Percentiles rank a stretch among this genome's conserved stretches.
Evolutionary conservation across 208 protist species (phyloP).

Genomic region (Lotmaria passim): DNA sequence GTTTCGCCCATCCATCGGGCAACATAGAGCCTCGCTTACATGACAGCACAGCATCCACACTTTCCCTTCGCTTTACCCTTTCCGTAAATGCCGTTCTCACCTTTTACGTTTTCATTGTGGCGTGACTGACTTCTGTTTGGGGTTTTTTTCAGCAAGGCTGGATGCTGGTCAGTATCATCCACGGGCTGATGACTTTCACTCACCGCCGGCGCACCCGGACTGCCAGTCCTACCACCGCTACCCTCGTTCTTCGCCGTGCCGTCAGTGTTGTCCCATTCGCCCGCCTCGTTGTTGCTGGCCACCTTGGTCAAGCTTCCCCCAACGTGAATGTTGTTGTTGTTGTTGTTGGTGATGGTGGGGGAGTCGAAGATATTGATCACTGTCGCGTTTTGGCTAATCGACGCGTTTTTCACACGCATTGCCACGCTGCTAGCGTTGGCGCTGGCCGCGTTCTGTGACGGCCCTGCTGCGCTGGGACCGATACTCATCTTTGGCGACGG

Average conservation of each 20-base stretch:
- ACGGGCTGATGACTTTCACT: conserved; percentile 34
- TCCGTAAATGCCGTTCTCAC: neutral
- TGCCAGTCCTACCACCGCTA: neutral
- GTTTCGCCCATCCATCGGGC: too few species aligned
- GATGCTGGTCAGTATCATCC: neutral
- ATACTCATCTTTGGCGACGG: neutral
- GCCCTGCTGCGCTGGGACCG: neutral
- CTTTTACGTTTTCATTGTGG: neutral
- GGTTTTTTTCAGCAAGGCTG: neutral
- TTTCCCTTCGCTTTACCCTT: conserved; percentile 13
- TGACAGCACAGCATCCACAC: conserved; percentile 40
- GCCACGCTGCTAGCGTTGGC: neutral
- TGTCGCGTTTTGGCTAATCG: conserved; percentile 12
- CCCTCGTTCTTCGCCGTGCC: neutral
- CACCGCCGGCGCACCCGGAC: neutral
- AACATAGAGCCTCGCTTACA: too few species aligned
- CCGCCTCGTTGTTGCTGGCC: neutral
- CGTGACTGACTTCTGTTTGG: neutral
- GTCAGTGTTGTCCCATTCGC: too few species aligned
- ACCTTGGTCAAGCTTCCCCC: neutral
- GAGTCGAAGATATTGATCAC: conserved; percentile 26
- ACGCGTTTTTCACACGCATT: conserved; percentile 12
- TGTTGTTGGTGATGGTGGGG: conserved; percentile 1
- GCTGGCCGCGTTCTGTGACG: conserved; percentile 5
- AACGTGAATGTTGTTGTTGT: conserved; percentile 3